These are phyloP conservation scores for Chaetothyriales sp. DNA, from an alignment of 2,329 filamentous ascomycete genomes.

Conservation along the genomic window DNA sequence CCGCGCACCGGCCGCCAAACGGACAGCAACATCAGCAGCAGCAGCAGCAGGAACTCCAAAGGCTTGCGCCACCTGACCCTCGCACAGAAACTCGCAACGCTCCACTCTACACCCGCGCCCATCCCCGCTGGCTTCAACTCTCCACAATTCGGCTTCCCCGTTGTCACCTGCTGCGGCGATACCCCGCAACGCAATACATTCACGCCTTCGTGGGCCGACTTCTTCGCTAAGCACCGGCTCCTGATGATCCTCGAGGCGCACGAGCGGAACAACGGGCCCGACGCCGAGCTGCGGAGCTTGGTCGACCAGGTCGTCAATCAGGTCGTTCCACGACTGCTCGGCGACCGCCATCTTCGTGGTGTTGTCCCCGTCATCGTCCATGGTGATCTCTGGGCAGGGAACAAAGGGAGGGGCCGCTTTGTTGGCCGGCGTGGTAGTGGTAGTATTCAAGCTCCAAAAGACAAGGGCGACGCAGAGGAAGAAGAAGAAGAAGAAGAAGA, in stretches of 20 bases:
- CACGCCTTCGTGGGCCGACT: slow-evolving; percentile 63
- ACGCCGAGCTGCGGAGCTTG: slow-evolving; percentile 46
- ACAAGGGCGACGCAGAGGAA: no score
- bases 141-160: slow-evolving; percentile 70
- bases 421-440: slow-evolving; percentile 23
- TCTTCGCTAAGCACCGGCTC: slow-evolving; percentile 67
- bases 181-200: slow-evolving; percentile 70
- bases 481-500: no score
- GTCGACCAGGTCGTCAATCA: slow-evolving; percentile 50
- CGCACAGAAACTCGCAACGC: slow-evolving; percentile 60
- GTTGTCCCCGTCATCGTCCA: slow-evolving; percentile 72
- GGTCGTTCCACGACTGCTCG: slow-evolving; percentile 66
- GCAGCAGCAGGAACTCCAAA: slow-evolving; percentile 29
- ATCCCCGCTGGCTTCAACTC: slow-evolving; percentile 43
- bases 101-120: slow-evolving; percentile 66
- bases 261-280: slow-evolving; percentile 48
- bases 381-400: slow-evolving; percentile 89
- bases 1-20: not conserved
- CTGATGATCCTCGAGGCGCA: slow-evolving; percentile 48
- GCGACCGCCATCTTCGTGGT: slow-evolving; percentile 50
- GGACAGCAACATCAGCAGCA: slow-evolving; percentile 6
- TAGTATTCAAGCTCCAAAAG: no score
- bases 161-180: slow-evolving; percentile 72
- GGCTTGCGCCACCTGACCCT: slow-evolving; percentile 40
- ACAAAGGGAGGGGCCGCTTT: slow-evolving; percentile 56